Conservation (phyloP, 2,329 filamentous ascomycete genomes). For the Blumeria hordei region DNA sequence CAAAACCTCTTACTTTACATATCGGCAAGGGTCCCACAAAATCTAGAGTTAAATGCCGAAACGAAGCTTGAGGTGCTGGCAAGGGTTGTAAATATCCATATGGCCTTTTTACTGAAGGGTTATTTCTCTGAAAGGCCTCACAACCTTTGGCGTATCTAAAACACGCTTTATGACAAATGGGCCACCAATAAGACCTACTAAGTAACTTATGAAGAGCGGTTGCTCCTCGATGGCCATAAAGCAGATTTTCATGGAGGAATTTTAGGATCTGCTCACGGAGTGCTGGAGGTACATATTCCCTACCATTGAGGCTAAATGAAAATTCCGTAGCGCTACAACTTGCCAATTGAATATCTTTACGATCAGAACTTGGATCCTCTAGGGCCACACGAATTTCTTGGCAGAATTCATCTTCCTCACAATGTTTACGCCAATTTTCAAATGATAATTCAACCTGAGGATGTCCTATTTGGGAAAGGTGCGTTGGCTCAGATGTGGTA, state of each 20-base stretch:
- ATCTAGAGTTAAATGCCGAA: neutral
- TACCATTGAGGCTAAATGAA: neutral
- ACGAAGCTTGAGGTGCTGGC: neutral
- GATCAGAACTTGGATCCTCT: neutral
- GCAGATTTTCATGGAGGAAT: neutral
- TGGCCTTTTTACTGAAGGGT: neutral
- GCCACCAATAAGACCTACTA: neutral
- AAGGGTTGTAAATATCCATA: neutral
- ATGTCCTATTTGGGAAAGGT: neutral
- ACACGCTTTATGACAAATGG: neutral
- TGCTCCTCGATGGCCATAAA: neutral
- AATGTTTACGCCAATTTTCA: neutral
- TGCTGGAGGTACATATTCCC: neutral
- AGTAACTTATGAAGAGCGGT: neutral
- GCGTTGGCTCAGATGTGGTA: neutral
- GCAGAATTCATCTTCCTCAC: neutral
- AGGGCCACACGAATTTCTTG: neutral
- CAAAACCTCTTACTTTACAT: neutral
- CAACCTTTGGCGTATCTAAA: neutral
- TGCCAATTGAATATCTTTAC: neutral
- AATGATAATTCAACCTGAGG: neutral
- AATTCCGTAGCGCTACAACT: neutral
- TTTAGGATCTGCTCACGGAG: neutral
- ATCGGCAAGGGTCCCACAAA: too few species aligned
- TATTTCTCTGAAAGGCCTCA: neutral